Evolutionary conservation across 2,329 filamentous ascomycete species (phyloP).

Genomic region (Epichloe sibirici): DNA sequence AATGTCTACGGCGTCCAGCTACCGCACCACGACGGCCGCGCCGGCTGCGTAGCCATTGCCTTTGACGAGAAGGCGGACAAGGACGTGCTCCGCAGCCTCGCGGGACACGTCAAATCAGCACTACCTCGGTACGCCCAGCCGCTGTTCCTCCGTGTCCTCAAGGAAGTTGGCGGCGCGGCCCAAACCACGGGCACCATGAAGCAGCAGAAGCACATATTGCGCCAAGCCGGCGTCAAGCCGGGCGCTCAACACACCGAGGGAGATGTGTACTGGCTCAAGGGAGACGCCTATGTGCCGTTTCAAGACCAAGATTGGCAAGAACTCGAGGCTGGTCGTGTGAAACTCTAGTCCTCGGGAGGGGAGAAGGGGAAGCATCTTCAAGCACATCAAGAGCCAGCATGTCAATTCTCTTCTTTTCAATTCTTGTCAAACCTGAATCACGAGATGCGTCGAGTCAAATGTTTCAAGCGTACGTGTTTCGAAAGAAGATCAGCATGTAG

Average conservation of each 20-base stretch:
- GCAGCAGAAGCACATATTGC: constrained; percentile 66
- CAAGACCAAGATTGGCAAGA: constrained; percentile 53
- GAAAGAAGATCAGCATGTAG: background rate
- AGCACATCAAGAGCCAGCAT: background rate
- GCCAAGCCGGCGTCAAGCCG: constrained; percentile 64
- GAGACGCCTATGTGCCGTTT: constrained; percentile 57
- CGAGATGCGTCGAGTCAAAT: background rate
- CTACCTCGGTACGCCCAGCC: constrained; percentile 68
- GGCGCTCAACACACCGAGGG: constrained; percentile 20
- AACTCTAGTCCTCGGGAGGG: constrained; percentile 36
- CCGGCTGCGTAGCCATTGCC: constrained; percentile 65
- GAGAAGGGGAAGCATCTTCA: background rate
- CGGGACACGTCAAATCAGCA: constrained; percentile 39
- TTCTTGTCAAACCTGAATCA: too few species aligned
- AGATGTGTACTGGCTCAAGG: constrained; percentile 53
- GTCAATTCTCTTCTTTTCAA: too few species aligned
- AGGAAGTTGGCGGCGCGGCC: constrained; percentile 37
- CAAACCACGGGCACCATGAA: constrained; percentile 77
- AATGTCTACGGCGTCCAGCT: constrained; percentile 78
- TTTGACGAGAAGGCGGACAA: constrained; percentile 38
- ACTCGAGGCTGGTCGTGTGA: constrained; percentile 56
- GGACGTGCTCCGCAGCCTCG: constrained; percentile 44
- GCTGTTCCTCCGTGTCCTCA: constrained; percentile 60
- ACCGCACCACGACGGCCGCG: constrained; percentile 71
- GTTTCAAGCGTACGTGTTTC: background rate